phyloP scores from a whole-genome alignment of 2,329 filamentous ascomycete genomes.

The Pyricularia sp. region DNA sequence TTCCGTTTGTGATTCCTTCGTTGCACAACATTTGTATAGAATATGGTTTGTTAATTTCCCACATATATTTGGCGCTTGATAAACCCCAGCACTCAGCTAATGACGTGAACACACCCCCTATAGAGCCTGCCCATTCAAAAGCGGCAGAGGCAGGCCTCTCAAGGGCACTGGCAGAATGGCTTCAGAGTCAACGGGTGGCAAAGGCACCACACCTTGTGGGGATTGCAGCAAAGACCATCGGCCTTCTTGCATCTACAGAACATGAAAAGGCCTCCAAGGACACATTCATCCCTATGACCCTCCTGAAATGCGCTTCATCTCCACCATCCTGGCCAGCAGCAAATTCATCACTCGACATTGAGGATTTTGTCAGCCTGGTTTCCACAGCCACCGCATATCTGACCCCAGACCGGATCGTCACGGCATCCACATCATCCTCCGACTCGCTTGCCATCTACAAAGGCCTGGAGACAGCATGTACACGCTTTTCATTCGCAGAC shows the following conservation, averaged over 20 bases:
- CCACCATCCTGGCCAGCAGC: conserved; percentile 15
- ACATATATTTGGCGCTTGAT: too few species aligned
- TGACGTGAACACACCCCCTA: not conserved
- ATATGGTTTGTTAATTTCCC: conserved; percentile 34
- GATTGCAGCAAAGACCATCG: conserved; percentile 44
- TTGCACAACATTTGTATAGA: conserved; percentile 51
- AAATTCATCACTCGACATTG: conserved; percentile 26
- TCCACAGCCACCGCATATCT: conserved; percentile 44
- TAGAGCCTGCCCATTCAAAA: conserved; percentile 44
- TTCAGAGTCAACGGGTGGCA: conserved; percentile 30
- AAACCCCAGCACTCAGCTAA: not conserved
- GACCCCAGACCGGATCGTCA: conserved; percentile 37
- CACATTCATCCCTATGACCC: conserved; percentile 30
- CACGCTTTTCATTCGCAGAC: conserved; percentile 19
- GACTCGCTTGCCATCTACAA: not conserved
- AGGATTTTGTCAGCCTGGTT: conserved; percentile 39
- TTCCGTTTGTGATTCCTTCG: conserved; percentile 43
- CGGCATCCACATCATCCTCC: conserved; percentile 8
- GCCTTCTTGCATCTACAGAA: conserved; percentile 39
- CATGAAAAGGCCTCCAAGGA: conserved; percentile 30
- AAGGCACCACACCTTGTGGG: conserved; percentile 30
- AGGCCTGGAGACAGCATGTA: conserved; percentile 23
- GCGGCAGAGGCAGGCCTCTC: conserved; percentile 40
- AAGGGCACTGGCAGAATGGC: conserved; percentile 32
- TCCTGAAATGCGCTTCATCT: conserved; percentile 35